These are phyloP conservation scores for Fusarium albidum DNA, from an alignment of 2,329 filamentous ascomycete species.

Conservation along the genomic window DNA sequence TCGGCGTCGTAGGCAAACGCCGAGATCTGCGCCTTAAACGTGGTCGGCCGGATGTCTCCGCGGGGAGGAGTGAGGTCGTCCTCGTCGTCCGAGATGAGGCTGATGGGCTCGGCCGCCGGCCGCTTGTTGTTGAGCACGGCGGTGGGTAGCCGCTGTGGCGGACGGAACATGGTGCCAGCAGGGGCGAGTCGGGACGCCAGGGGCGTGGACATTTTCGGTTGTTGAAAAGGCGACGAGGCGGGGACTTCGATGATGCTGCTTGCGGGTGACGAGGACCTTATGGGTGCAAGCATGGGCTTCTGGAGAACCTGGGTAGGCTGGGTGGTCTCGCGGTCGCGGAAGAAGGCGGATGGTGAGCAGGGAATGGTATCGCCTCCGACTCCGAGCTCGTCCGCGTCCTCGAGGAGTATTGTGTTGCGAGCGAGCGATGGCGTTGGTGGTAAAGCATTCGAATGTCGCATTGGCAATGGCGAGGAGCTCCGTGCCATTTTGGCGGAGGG, in stretches of 20 bases:
- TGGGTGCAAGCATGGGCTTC: conserved; percentile 45
- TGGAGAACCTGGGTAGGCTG: conserved; percentile 59
- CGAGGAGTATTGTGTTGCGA: conserved; percentile 37
- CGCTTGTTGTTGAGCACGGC: conserved; percentile 47
- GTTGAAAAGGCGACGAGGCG: conserved; percentile 81
- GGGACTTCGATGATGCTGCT: conserved; percentile 75
- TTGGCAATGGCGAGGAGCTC: conserved; percentile 43
- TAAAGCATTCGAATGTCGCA: conserved; percentile 41
- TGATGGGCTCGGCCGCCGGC: conserved; percentile 52
- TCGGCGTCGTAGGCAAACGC: conserved; percentile 59
- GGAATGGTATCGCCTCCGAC: conserved; percentile 56
- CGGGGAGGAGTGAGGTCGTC: conserved; percentile 58
- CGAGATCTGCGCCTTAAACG: conserved; percentile 54
- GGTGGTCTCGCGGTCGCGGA: conserved; percentile 46
- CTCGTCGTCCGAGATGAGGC: conserved; percentile 60
- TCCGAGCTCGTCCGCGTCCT: conserved; percentile 56
- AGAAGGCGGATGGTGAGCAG: conserved; percentile 51
- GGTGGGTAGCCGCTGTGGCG: conserved; percentile 47
- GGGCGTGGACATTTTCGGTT: conserved; percentile 41
- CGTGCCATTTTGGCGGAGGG: conserved; percentile 38
- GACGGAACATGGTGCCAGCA: conserved; percentile 74
- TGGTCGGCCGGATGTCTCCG: conserved; percentile 70
- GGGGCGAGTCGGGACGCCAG: conserved; percentile 74
- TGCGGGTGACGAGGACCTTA: conserved; percentile 53
- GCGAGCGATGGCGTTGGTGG: conserved; percentile 40